Evolutionary conservation across 805 yeast genomes (phyloP).

Genomic region (Jamesozyma piceae): DNA sequence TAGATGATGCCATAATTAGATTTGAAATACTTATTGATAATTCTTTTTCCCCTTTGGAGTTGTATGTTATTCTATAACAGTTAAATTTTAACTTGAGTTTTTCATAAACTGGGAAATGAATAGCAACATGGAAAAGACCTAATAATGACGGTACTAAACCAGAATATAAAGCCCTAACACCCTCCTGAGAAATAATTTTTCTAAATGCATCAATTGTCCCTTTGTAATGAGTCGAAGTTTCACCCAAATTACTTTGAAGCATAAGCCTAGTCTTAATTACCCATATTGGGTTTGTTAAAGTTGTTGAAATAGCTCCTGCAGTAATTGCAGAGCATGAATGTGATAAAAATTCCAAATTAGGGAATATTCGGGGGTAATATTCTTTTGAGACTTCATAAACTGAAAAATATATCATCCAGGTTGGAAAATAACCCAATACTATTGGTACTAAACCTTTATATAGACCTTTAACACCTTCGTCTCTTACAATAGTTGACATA

Average conservation of each 20-base stretch:
- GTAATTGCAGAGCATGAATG: constrained; percentile 57
- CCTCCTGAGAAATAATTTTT: constrained; percentile 73
- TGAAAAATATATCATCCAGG: constrained; percentile 94
- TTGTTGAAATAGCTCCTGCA: constrained; percentile 82
- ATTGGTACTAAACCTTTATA: constrained; percentile 92
- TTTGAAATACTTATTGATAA: constrained; percentile 31
- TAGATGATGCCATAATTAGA: constrained; percentile 57
- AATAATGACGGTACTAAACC: constrained; percentile 86
- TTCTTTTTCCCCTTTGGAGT: constrained; percentile 9
- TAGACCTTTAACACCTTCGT: constrained; percentile 77
- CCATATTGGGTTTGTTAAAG: constrained; percentile 92
- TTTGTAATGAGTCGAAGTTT: constrained; percentile 33
- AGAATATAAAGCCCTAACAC: constrained; percentile 70
- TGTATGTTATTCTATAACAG: constrained; percentile 19
- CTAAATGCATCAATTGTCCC: constrained; percentile 79
- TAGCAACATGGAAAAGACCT: constrained; percentile 88
- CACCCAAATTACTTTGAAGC: constrained; percentile 51
- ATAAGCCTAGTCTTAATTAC: constrained; percentile 91
- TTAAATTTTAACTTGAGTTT: constrained; percentile 51
- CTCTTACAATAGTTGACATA: constrained; percentile 51
- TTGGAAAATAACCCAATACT: constrained; percentile 86
- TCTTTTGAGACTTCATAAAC: constrained; percentile 74
- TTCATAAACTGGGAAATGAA: constrained; percentile 92
- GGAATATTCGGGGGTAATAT: constrained; percentile 38
- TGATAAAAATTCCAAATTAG: constrained; percentile 31